These are phyloP conservation scores for Eimeria sp. DNA, from an alignment of 169 alveolate species.

Conservation along the genomic window DNA sequence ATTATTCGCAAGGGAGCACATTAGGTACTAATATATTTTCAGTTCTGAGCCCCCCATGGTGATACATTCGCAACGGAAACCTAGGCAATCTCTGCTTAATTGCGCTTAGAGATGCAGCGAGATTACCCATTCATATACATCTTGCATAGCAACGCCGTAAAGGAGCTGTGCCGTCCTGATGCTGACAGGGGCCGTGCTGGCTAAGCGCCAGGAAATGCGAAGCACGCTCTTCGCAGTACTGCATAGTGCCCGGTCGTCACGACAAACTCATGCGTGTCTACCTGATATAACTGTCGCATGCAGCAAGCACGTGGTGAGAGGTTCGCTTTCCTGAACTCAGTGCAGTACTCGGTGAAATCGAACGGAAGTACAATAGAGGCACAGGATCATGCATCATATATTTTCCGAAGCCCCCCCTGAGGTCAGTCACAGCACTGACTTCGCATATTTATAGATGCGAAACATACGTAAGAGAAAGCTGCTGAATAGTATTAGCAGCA, in stretches of 20 bases:
- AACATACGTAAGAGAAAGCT: too few relatives aligned
- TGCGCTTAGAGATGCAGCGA: too few relatives aligned
- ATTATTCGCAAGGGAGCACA: not conserved
- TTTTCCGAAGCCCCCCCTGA: too few relatives aligned
- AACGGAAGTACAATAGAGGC: too few relatives aligned
- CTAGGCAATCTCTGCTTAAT: not conserved
- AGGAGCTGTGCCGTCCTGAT: not conserved
- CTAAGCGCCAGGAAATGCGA: not conserved
- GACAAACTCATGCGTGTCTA: not conserved
- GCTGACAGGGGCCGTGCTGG: not conserved
- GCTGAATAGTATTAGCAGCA: not conserved
- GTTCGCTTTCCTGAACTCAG: not conserved
- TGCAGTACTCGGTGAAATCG: not conserved
- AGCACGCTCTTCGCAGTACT: too few relatives aligned
- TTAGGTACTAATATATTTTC: not conserved
- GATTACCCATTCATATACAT: not conserved
- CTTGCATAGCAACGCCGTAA: not conserved
- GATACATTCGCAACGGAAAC: not conserved
- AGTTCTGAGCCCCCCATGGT: not conserved
- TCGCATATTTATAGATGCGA: too few relatives aligned
- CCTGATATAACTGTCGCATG: not conserved
- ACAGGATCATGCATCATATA: too few relatives aligned
- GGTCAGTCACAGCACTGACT: too few relatives aligned
- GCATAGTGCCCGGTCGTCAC: too few relatives aligned
- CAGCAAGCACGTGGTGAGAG: not conserved